Evolutionary conservation across 2,329 filamentous ascomycete genomes (phyloP), one percentile per base, ranked within the genome.

Genomic region (Pseudogymnoascus sp.): DNA sequence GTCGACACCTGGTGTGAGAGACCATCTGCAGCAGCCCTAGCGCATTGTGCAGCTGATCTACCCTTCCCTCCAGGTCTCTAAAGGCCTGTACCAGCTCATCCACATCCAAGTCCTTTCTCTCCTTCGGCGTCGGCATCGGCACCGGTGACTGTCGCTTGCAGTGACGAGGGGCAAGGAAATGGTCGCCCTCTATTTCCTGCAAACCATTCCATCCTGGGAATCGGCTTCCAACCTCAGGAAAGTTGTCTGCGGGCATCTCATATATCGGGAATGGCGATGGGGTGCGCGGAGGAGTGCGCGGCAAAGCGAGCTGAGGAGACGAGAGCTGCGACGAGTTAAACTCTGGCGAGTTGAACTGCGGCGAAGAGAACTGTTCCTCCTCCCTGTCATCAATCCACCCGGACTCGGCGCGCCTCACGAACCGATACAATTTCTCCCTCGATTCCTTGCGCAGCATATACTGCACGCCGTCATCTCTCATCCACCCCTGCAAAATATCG

Each of bases 371-470:
- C 41, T 48, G 26, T 19, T 52, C 45, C 26, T 52, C 45, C 9
- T 52, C 45, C 26, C 45, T 52, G 5, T 52, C 45, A 18, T 52
- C 26, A 7, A 52, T 30, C 45, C 26, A 52, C 2, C 45, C 45
- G 2, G 45, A 15, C 26, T 52, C 45, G 15, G 45, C 45, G 26
- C 45, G 45, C 26, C 45, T 52, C 45, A 52, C 45, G 26, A 52
- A 52, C 23, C 45, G 45, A 33, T 30, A 52, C 26, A 52, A 33
- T n/a, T 52, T 52, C 45, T 52, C 26, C 45, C 45, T 30, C 9
- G 45, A 52, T 10, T 52, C 45, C 9, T 52, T 52, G 45, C 45
- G 45, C 9, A 52, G 45, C 45, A 52, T 52, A 33, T 52, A 52
- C 15, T 52, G 45, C 26, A 52, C 45, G 26, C 45, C 45, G 13